Evolutionary conservation across 768 basidiomycete species (phyloP), one percentile per base, ranked within the genome.

Genomic region (Mycena rosella): DNA sequence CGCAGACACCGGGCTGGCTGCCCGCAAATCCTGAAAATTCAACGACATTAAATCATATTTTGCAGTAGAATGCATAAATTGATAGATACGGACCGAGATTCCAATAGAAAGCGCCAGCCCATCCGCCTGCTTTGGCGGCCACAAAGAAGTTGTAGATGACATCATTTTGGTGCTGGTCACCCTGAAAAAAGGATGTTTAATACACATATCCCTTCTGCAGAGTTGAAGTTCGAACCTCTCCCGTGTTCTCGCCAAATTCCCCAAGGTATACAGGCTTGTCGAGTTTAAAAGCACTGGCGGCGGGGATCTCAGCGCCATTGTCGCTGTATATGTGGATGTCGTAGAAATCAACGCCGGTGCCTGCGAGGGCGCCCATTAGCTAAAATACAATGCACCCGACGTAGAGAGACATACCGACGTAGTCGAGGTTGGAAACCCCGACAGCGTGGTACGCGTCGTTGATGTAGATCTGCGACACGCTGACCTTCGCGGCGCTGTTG

Each of bases 321-420:
- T 48, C 47, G 47, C 47, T 48, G 47, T 48, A 48, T 48, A 48
- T 48, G 47, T 48, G 47, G 47, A 48, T 48, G 47, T 48, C 47
- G 47, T 48, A 48, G 26, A 48, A 48, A 48, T 48, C 47, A 48
- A 48, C 47, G 47, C 47, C 47, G 24, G 47, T 48, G 47, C 47
- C 47, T 48, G 47, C 47, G 47, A 48, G 24, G 47, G 24, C 47
- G 47, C 26, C 24, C 24, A 48, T 48, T 48, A 48, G 24, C 47
- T 48, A 26, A 48, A 48, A 5, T 48, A 48, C 38, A 48, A 48
- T 24, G 24, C 47, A 48, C 47, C 47, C 47, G 47, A 48, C 47
- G 47, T 48, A 48, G 47, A 48, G 47, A 48, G 47, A 48, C 47
- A 48, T 48, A 48, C 47, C 47, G 3, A 5, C 27, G 47, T 48